Percentiles rank a stretch among this genome's conserved stretches.
phyloP scores from a whole-genome alignment of 345 rosid species.

The Sisymbrium irio region DNA sequence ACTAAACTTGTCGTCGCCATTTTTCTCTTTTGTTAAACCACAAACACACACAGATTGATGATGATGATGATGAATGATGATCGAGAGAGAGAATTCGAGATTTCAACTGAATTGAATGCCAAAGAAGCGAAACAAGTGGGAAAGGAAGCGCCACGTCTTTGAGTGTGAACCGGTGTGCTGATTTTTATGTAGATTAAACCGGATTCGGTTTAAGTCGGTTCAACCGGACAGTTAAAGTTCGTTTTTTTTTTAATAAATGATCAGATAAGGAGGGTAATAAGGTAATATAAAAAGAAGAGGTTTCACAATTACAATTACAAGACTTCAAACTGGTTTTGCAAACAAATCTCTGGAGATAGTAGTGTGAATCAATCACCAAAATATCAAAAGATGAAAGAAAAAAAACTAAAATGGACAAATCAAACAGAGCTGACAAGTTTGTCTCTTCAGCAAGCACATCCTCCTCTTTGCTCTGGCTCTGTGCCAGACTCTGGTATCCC shows the following conservation, averaged over 20 bases:
- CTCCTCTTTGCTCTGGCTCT: constrained; percentile 83
- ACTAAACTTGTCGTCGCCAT: constrained; percentile 44
- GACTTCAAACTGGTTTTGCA: background rate
- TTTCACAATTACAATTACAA: too few species aligned
- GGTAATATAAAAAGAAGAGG: too few species aligned
- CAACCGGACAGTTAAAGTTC: background rate
- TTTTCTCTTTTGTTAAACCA: background rate
- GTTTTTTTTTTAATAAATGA: too few species aligned
- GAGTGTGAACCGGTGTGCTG: background rate
- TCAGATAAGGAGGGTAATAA: too few species aligned
- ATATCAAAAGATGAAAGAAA: too few species aligned
- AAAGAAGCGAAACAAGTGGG: constrained; percentile 31
- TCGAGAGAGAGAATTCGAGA: background rate
- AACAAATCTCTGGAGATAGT: background rate
- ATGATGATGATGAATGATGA: background rate
- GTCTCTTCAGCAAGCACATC: constrained; percentile 74
- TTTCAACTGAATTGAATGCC: constrained; percentile 12
- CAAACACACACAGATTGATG: background rate
- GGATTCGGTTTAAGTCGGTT: background rate
- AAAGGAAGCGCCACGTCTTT: constrained; percentile 41
- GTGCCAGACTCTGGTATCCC: constrained; percentile 69
- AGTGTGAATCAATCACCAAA: too few species aligned
- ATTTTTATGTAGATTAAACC: background rate
- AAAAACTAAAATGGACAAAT: background rate
- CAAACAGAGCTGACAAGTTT: background rate